Evolutionary conservation across 1,284 basidiomycete species (phyloP).

Genomic region (Naganishia cerealis): DNA sequence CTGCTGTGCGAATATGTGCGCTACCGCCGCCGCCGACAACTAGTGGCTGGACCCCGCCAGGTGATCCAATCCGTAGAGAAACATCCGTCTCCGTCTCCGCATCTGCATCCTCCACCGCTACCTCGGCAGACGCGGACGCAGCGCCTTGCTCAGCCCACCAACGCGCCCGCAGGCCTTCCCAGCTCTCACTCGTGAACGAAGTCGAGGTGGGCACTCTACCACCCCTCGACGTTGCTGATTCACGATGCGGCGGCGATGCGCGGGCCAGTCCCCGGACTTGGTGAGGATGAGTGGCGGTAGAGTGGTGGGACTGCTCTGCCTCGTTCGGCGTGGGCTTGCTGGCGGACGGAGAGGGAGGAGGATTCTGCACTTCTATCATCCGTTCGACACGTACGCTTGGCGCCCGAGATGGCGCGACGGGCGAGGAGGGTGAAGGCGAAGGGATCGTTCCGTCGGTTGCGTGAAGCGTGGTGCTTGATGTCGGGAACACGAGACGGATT

Average conservation of each 20-base stretch:
- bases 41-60: too few species aligned
- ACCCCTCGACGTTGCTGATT: not conserved
- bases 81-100: not conserved
- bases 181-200: constrained; percentile 34
- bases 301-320: too few species aligned
- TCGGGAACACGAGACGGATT: constrained; percentile 49
- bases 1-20: too few species aligned
- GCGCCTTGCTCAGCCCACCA: constrained; percentile 8
- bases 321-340: not conserved
- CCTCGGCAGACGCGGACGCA: not conserved
- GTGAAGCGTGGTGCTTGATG: constrained; percentile 27
- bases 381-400: constrained; percentile 44
- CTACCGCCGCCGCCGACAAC: too few species aligned
- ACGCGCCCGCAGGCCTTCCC: constrained; percentile 29
- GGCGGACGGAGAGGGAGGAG: constrained; percentile 21
- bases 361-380: constrained; percentile 46
- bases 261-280: not conserved
- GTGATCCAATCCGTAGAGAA: too few species aligned
- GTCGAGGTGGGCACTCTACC: not conserved
- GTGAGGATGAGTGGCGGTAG: not conserved
- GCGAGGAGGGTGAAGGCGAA: not conserved
- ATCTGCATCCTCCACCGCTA: not conserved
- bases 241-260: not conserved
- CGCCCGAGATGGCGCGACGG: constrained; percentile 25
- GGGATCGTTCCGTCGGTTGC: constrained; percentile 2